Base-by-base conservation (phyloP, 78 protist species). In the Anaeramoeba flamelloides region DNA sequence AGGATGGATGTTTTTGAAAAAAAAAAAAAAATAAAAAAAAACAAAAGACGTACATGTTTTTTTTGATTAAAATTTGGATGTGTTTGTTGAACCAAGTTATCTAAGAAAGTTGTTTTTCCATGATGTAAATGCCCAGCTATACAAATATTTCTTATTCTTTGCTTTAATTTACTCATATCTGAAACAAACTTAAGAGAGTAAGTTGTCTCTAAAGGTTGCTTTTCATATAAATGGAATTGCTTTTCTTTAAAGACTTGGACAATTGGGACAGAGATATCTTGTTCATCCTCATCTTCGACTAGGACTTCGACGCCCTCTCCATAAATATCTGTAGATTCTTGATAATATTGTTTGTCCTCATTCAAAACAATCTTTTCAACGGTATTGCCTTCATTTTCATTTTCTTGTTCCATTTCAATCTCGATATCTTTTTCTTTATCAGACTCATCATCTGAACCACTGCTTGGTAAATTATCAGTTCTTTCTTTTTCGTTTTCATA, bases 241-340 rank as follows among this genome's bases (percentile, higher is more conserved):
- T 89, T 87, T 4, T 17, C 38, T 26, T n/a, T 2, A 38, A 85
- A 12, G 12, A 98, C 97, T 38, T 85, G 91, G 2, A 97, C 86
- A 36, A 97, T 96, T n/a, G 99, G 98, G 84, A 87, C 81, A 0
- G 87, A 77, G 39, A 96, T 76, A 4, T 92, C 88, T 81, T 93
- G 96, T 8, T 96, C 88, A 84, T 97, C 99, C 85, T 97, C 99
- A 30, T 95, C 98, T 79, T 94, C 94, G 2, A 96, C 96, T 74
- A 93, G 74, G 31, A 89, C 86, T 81, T 96, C 98, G 22, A 78
- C 78, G 12, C 39, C 82, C 39, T 78, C 81, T 3, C 92, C 89
- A 74, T 77, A 96, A 32, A 92, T 90, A 65, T 94, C 97, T 3
- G 40, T 17, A 31, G 98, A 96, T 22, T 83, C 79, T 22, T 95